Evolutionary conservation across 345 rosid species (phyloP), one percentile per base, ranked within the genome.

Genomic region (Toxicodendron radicans): DNA sequence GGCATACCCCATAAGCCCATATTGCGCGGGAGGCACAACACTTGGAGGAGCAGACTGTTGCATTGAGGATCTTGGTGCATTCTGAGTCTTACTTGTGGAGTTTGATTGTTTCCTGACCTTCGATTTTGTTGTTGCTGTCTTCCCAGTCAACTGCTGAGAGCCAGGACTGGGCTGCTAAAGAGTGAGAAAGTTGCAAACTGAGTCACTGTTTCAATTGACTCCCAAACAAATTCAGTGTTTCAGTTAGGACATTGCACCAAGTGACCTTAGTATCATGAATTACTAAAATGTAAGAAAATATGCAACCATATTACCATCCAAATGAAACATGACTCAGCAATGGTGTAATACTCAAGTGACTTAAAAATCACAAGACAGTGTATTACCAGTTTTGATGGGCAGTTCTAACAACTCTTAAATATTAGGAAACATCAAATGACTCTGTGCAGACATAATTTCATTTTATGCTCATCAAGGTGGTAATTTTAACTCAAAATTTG

Each of bases 1-100:
- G 52, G 75, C 68, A 56, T 59, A 81, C 45, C 84, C 82, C 69
- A 70, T 71, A 20, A 76, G 61, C 6, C 88, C 91, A n/a, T 79
- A 79, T 12, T 59, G 85, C 35, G 70, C 7, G 35, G 75, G 43
- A 76, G 71, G 76, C 35, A 73, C 18, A 8, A 68, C 68, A 41
- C 66, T 62, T 12, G 81, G 71, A 41, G 70, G 72, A 35, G 12
- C 41, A 21, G 79, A 45, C 11, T 79, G 72, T 46, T 76, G 78
- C 72, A 48, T 12, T 33, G 76, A 66, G 56, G 82, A 63, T 76
- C 60, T 75, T 70, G 75, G 74, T 0, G 51, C 35, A 67, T 64
- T 71, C 2, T 8, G 72, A 58, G 82, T 71, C 71, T 65, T 78
- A 30, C 17, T 17, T 38, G 27, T 59, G 61, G 74, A 35, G 64